Conservation (phyloP, 78 protist genomes). For the Dictyostelium intermedium region DNA sequence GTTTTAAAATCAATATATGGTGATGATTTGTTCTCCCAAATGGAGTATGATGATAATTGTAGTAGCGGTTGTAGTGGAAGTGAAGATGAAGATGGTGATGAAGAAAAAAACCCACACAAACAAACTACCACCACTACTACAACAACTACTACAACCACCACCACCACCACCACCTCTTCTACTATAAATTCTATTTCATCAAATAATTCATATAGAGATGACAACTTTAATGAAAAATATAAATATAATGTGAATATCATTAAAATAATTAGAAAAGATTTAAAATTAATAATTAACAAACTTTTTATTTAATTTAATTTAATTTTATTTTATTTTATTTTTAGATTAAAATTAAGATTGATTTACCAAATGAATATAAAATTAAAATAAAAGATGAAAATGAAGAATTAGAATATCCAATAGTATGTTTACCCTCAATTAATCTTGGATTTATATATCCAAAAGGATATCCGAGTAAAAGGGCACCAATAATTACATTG, state of each 20-base stretch:
- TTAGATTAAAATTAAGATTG: neutral
- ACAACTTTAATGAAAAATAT: neutral
- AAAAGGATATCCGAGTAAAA: neutral
- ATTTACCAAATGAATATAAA: conserved; percentile 4
- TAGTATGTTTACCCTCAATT: neutral
- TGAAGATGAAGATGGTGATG: neutral
- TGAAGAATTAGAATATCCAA: neutral
- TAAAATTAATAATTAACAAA: too few relatives aligned
- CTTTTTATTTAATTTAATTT: too few relatives aligned
- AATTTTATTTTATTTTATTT: too few relatives aligned
- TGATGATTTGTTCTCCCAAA: neutral
- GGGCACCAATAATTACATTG: neutral
- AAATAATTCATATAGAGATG: neutral
- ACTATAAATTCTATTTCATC: neutral
- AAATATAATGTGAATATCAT: neutral
- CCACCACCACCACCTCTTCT: neutral
- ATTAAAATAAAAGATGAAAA: neutral
- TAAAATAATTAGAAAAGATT: too few relatives aligned
- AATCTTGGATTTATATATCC: neutral
- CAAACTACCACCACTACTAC: neutral
- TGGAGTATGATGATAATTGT: neutral
- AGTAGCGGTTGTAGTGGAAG: neutral
- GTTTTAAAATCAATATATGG: conserved; percentile 3
- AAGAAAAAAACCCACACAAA: neutral
- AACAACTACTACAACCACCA: neutral